phyloP scores from a whole-genome alignment of 768 basidiomycete species.

The Amanita muscaria region DNA sequence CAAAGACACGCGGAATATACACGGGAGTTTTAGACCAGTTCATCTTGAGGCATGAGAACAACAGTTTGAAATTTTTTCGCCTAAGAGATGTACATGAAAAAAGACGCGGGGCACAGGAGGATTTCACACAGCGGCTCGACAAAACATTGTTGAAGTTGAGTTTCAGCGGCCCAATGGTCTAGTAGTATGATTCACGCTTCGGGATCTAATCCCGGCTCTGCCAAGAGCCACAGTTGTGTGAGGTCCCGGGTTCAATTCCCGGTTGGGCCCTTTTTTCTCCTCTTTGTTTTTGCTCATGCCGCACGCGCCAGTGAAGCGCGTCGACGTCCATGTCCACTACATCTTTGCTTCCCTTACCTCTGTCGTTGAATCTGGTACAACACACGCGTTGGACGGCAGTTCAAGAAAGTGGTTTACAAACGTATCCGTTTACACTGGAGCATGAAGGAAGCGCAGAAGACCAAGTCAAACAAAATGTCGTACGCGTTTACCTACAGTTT shows the following conservation, averaged over 20 bases:
- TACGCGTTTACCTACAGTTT: conserved; percentile 64
- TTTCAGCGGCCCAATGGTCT: conserved; percentile 20
- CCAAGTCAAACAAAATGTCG: conserved; percentile 35
- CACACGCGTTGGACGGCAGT: conserved; percentile 5
- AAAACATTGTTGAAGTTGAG: no score
- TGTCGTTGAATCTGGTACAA: conserved; percentile 3
- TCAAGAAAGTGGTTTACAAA: conserved; percentile 3
- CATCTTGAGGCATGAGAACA: no score
- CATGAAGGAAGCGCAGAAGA: neutral
- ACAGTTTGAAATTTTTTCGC: no score
- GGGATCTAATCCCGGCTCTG: conserved; percentile 12
- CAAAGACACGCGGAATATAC: no score
- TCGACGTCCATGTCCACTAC: neutral
- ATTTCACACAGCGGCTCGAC: neutral
- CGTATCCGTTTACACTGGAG: neutral
- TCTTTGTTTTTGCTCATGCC: neutral
- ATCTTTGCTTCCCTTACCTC: neutral
- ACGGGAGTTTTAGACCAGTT: no score
- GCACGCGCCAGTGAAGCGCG: neutral
- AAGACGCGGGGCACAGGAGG: no score
- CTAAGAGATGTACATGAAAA: no score
- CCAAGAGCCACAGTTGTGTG: conserved; percentile 13
- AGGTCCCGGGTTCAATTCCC: conserved; percentile 24
- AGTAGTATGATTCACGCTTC: conserved; percentile 24
- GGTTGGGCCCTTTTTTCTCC: conserved; percentile 17